Conservation (phyloP, 331 rosid genomes). For the Quercus phellos region DNA sequence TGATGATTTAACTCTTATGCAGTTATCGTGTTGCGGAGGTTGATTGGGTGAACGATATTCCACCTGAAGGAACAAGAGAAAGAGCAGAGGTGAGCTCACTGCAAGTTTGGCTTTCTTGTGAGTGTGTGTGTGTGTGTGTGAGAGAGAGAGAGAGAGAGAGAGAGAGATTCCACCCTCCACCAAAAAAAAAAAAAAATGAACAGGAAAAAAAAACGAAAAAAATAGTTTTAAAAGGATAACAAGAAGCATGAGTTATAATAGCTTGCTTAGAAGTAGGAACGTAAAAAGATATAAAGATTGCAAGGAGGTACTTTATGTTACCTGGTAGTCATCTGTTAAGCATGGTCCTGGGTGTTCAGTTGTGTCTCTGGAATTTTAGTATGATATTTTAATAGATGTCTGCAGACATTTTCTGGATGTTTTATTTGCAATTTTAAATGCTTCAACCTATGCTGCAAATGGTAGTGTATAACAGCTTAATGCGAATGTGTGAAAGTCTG, state of each 20-base stretch:
- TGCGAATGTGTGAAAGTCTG: not conserved
- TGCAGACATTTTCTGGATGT: not conserved
- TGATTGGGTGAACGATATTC: slow-evolving; percentile 79
- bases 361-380: not conserved
- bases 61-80: slow-evolving; percentile 65
- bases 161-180: not conserved
- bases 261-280: not conserved
- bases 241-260: not conserved
- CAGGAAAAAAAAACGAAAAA: not conserved
- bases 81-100: slow-evolving; percentile 56
- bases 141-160: no score
- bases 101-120: slow-evolving; percentile 18
- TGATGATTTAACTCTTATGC: slow-evolving; percentile 24
- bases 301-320: not conserved
- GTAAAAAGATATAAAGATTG: not conserved
- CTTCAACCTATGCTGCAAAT: slow-evolving; percentile 8
- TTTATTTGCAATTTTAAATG: not conserved
- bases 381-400: not conserved
- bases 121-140: not conserved
- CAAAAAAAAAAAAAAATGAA: not conserved
- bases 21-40: slow-evolving; percentile 96
- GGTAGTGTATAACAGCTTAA: not conserved
- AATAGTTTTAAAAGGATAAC: not conserved
- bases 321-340: not conserved
- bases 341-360: not conserved